Conservation (phyloP, 1,284 basidiomycete genomes). For the Microbotryum intermedium region DNA sequence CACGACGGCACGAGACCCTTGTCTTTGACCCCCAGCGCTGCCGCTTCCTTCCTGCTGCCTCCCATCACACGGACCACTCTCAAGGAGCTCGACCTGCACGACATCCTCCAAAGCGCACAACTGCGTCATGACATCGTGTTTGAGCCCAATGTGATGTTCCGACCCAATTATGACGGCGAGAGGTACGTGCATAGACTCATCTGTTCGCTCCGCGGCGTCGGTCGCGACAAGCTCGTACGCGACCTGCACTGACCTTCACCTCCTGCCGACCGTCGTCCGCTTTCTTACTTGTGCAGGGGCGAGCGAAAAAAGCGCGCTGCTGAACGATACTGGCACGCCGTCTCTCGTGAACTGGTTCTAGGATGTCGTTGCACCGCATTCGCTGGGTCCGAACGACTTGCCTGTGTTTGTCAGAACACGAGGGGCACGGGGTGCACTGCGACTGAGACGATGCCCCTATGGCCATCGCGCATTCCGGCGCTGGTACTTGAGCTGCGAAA, state of each 20-base stretch:
- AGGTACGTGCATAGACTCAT: constrained; percentile 16
- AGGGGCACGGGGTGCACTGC: constrained; percentile 40
- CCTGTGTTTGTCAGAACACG: constrained; percentile 23
- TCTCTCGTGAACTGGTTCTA: constrained; percentile 64
- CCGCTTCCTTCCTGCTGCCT: constrained; percentile 51
- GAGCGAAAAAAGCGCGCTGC: constrained; percentile 64
- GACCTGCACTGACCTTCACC: too few relatives aligned
- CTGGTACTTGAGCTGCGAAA: constrained; percentile 70
- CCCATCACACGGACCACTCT: constrained; percentile 75
- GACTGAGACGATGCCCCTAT: constrained; percentile 33
- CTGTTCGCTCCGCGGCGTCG: too few relatives aligned
- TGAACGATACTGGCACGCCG: constrained; percentile 76
- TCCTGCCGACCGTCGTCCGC: constrained; percentile 45
- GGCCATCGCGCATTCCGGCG: constrained; percentile 60
- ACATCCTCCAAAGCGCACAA: constrained; percentile 79
- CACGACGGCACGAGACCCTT: not conserved
- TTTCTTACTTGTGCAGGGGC: constrained; percentile 59
- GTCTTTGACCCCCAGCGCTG: not conserved
- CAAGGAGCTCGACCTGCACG: constrained; percentile 72
- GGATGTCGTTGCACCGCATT: constrained; percentile 80
- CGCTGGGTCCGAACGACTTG: constrained; percentile 32
- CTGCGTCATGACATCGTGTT: constrained; percentile 88
- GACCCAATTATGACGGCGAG: constrained; percentile 41
- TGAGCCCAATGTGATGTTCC: constrained; percentile 43
- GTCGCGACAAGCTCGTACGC: not conserved